Evolutionary conservation across 2,329 filamentous ascomycete genomes (phyloP).

Genomic region (Aspergillus piperis): DNA sequence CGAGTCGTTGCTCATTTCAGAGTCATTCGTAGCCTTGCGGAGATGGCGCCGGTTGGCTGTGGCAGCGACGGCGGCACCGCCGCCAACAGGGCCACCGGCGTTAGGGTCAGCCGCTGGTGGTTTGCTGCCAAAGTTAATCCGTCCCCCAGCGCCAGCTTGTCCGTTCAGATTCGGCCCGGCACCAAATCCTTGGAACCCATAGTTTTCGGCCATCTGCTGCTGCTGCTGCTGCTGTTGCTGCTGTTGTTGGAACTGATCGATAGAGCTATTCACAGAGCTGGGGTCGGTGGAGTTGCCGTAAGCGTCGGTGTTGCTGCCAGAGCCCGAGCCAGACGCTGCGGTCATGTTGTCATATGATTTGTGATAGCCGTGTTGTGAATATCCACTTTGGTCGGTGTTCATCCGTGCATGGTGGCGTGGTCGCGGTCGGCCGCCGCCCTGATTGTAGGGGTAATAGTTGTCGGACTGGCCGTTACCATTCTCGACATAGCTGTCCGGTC

Average conservation of each 20-base stretch:
- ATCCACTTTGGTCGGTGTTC: constrained; percentile 39
- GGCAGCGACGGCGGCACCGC: constrained; percentile 22
- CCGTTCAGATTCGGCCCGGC: constrained; percentile 42
- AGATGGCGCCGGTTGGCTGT: constrained; percentile 23
- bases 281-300: constrained; percentile 83
- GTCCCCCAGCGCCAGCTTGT: constrained; percentile 18
- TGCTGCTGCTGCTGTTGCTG: constrained; percentile 34
- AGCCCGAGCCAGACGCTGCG: constrained; percentile 64
- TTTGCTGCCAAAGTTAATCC: constrained; percentile 17
- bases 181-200: constrained; percentile 61
- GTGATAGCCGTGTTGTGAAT: constrained; percentile 61
- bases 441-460: constrained; percentile 50
- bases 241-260: constrained; percentile 68
- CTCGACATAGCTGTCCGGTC: constrained; percentile 50
- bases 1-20: constrained; percentile 45
- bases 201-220: constrained; percentile 57
- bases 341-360: constrained; percentile 85
- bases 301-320: constrained; percentile 70
- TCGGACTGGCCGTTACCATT: constrained; percentile 32
- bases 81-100: constrained; percentile 29
- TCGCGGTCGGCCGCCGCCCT: constrained; percentile 30
- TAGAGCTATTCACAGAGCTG: constrained; percentile 90
- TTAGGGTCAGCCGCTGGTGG: constrained; percentile 25
- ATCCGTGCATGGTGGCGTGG: constrained; percentile 36
- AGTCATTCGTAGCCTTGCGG: constrained; percentile 26